Percentiles rank a stretch among this genome's conserved stretches.
These are phyloP conservation scores for Botrytis elliptica DNA, from an alignment of 2,329 filamentous ascomycete genomes.

Conservation along the genomic window DNA sequence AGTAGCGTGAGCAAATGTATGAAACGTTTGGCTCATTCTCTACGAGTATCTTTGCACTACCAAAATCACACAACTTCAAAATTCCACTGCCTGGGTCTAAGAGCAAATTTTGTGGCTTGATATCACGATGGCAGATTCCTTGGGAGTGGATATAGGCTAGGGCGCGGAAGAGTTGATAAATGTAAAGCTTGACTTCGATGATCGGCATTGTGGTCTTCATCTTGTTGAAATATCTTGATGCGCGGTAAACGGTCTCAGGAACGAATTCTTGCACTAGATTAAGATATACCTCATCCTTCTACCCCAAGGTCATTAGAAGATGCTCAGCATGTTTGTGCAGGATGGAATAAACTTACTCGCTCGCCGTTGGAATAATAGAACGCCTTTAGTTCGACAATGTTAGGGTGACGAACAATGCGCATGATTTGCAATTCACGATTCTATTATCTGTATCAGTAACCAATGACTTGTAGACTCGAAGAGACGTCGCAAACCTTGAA, in stretches of 20 bases:
- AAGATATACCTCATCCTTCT: conserved; percentile 98
- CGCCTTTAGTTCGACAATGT: conserved; percentile 97
- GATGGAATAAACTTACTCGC: conserved; percentile 63
- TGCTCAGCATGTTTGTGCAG: neutral
- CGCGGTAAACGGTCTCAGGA: conserved; percentile 96
- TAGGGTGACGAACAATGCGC: conserved; percentile 97
- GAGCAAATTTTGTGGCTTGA: conserved; percentile 97
- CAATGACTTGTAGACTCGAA: neutral
- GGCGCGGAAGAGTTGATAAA: conserved; percentile 97
- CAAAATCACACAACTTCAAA: conserved; percentile 97
- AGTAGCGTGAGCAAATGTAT: conserved; percentile 99
- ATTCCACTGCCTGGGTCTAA: conserved; percentile 89
- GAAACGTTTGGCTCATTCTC: conserved; percentile 99
- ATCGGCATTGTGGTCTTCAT: conserved; percentile 99
- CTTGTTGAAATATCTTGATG: conserved; percentile 99
- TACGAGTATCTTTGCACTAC: conserved; percentile 96
- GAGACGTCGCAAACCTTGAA: conserved; percentile 76
- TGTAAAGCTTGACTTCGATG: conserved; percentile 98
- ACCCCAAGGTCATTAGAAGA: conserved; percentile 27
- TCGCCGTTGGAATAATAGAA: conserved; percentile 99
- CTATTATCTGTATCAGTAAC: conserved; percentile 50
- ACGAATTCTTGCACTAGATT: conserved; percentile 98
- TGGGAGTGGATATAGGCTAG: conserved; percentile 99
- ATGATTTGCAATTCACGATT: conserved; percentile 99
- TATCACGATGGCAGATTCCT: conserved; percentile 97